Base-by-base conservation (phyloP, 257 asterid species). In the Ilex aquifolium region DNA sequence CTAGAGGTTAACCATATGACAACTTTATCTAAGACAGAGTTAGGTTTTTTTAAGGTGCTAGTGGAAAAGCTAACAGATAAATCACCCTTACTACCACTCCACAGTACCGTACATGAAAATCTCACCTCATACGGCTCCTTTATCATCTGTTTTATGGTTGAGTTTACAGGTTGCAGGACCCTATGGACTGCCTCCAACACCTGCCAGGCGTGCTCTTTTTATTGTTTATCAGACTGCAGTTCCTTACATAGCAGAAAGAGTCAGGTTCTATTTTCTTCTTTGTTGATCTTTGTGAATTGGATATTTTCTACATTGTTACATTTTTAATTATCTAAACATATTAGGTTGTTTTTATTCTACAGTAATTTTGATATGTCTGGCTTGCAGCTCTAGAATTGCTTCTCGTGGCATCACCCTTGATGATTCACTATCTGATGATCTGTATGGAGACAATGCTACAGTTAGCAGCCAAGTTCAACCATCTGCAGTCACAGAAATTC, bases 171-270 rank as follows among this genome's bases (percentile, higher is more conserved):
- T 87, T 83, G 80, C 96, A 13, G 96, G 97, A 65, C 79, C 82
- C 59, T 77, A 79, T 80, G 96, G 90, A 53, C 95, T 90, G 73
- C 86, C 97, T 52, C 99, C 97, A 63, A 93, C 96, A 74, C 92
- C 99, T 6, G 97, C 97, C 10, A 82, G 95, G 70, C 95, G 95
- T 60, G 87, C 92, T 69, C 88, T 93, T 58, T 93, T 90, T 78
- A 93, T 90, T 61, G 74, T 93, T 76, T 87, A 84, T 74, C 99
- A 90, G 77, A 83, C 96, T 48, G 87, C 97, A 36, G 83, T 93
- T 69, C 99, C 96, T 32, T 90, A 93, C 62, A 85, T 93, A 71
- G 97, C 95, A 69, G 99, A 93, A 79, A 77, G 96, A 70, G 79
- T 87, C 80, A 87, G 99, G 99, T 93, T 62, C 44, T 49, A 7